Evolutionary conservation across 805 yeast species (phyloP).

Genomic region (Kodamaea sagamina): DNA sequence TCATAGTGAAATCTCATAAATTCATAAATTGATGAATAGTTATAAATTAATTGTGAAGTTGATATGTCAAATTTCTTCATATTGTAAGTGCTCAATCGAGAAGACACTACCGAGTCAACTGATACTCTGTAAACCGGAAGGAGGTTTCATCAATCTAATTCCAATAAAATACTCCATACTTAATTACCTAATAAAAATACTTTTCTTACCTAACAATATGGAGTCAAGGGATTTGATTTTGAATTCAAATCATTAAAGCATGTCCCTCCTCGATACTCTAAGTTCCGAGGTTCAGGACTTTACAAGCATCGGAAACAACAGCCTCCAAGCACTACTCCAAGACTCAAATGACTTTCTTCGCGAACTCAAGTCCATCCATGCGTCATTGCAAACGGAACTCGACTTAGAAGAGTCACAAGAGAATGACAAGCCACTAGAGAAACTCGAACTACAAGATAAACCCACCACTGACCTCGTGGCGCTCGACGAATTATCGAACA

Average conservation of each 20-base stretch:
- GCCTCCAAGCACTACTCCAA: slow-evolving; percentile 20
- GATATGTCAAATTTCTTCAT: no score
- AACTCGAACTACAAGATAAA: neutral
- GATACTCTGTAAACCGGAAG: no score
- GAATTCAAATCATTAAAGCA: neutral
- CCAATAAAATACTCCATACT: neutral
- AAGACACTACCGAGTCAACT: no score
- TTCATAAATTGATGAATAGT: no score
- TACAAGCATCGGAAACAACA: slow-evolving; percentile 24
- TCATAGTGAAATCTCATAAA: no score
- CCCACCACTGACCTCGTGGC: neutral
- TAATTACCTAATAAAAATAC: neutral
- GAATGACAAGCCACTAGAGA: neutral
- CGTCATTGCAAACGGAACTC: slow-evolving; percentile 20
- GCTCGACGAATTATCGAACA: slow-evolving; percentile 21
- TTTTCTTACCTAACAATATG: slow-evolving; percentile 4
- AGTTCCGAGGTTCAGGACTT: slow-evolving; percentile 29
- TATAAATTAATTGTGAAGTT: no score
- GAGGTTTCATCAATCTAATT: no score
- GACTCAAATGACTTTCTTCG: slow-evolving; percentile 26
- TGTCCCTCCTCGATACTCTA: slow-evolving; percentile 27
- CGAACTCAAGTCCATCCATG: slow-evolving; percentile 21
- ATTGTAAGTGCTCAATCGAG: no score
- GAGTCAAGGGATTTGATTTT: neutral
- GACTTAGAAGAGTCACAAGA: slow-evolving; percentile 11